phyloP scores from a whole-genome alignment of 2,329 filamentous ascomycete genomes.

The Podosphaera xanthii region DNA sequence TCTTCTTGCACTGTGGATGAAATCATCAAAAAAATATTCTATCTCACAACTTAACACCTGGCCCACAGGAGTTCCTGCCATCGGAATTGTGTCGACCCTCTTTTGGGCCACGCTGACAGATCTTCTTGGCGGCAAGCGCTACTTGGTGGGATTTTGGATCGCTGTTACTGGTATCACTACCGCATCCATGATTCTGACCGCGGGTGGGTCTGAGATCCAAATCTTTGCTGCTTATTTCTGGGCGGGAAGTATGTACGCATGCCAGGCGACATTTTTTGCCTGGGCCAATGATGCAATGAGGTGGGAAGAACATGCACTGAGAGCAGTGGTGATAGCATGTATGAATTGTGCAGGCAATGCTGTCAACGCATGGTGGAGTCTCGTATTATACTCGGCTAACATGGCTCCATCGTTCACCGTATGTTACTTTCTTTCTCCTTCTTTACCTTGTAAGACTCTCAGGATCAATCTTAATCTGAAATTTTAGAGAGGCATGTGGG shows the following conservation, averaged over 20 bases:
- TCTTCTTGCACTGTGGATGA: constrained; percentile 27
- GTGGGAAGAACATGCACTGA: constrained; percentile 36
- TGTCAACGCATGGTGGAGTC: constrained; percentile 51
- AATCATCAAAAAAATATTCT: constrained; percentile 22
- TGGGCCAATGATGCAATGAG: constrained; percentile 49
- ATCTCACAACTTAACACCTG: constrained; percentile 29
- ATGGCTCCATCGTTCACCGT: constrained; percentile 30
- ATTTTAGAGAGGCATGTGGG: constrained; percentile 41
- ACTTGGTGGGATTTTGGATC: constrained; percentile 44
- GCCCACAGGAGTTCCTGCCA: constrained; percentile 27
- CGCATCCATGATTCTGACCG: constrained; percentile 32
- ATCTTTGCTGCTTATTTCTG: constrained; percentile 49
- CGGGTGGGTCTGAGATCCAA: constrained; percentile 20
- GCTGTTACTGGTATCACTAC: constrained; percentile 39
- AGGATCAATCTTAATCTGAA: background rate
- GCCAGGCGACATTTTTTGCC: constrained; percentile 52
- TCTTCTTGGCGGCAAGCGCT: constrained; percentile 36
- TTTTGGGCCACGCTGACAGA: constrained; percentile 51
- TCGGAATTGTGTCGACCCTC: constrained; percentile 29
- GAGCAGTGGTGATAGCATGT: constrained; percentile 43
- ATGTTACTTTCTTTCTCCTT: constrained; percentile 3
- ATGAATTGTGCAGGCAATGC: constrained; percentile 51
- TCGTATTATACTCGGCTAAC: constrained; percentile 45
- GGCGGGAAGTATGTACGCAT: constrained; percentile 47
- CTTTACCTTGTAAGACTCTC: background rate